Base-by-base conservation (phyloP, 176 grass and related monocot species). In the Saccharum officinarum region DNA sequence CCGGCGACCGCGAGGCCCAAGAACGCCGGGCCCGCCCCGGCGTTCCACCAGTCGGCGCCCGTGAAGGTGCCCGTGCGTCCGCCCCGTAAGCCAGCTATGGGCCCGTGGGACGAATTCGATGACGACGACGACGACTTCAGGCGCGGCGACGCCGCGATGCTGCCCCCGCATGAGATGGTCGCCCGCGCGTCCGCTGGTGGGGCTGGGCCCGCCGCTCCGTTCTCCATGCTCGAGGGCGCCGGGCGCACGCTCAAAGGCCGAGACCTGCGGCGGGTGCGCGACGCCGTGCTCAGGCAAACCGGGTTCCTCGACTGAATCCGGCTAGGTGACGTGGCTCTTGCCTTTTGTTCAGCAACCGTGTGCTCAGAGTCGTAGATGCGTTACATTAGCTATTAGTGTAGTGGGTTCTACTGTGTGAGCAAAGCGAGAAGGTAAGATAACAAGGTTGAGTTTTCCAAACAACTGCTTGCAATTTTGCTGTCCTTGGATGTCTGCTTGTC, bases 211-310 rank as follows among this genome's bases (percentile, higher is more conserved):
- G 76, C 63, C 40, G 85, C 85, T 2, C 85, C 89, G 1, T 94
- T 92, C 84, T 99, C 97, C 28, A 87, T 96, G 61, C 90, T 94
- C 62, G 96, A 95, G 91, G 96, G 96, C 63, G 91, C 89, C 7
- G 96, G 96, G 0, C 85, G 96, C 68, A 98, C 93, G 17, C 91
- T 95, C 9, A 98, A 98, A 71, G 96, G 96, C 55, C 89, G 96
- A 1, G 96, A 98, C 80, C 91, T 95, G 67, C 84, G 89, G 6
- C 74, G 89, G 17, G 89, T 90, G 47, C 88, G 88, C 68, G 89
- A 87, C 47, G 89, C 89, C n/a, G 89, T 91, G 63, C 89, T 91
- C 10, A 77, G 89, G 33, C 89, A 91, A 9, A 91, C 89, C 54
- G 89, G 89, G 0, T 91, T 87, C 81, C 77, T 91, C 63, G 89